phyloP scores from a whole-genome alignment of 192 early-diverging fungal genomes.

The Endogone sp. region DNA sequence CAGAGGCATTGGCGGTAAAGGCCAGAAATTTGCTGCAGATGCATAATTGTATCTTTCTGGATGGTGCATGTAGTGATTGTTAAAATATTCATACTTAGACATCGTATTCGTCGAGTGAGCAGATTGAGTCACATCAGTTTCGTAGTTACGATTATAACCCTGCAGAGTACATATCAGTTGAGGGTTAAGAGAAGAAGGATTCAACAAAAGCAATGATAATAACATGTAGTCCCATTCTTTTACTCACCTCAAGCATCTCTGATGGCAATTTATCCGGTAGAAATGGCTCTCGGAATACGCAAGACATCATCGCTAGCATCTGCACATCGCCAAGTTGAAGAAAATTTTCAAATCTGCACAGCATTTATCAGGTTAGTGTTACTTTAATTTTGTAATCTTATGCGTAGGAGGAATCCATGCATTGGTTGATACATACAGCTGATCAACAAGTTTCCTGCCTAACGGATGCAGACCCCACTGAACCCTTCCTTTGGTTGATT shows the following conservation, averaged over 20 bases:
- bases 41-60: background rate
- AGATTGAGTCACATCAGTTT: background rate
- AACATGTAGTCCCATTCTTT: background rate
- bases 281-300: constrained; percentile 47
- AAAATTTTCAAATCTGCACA: constrained; percentile 45
- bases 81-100: background rate
- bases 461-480: constrained; percentile 60
- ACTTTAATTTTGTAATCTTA: background rate
- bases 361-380: background rate
- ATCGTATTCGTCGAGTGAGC: background rate
- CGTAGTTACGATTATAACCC: background rate
- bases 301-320: constrained; percentile 58
- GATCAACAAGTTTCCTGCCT: constrained; percentile 44
- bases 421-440: constrained; percentile 47
- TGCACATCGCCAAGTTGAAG: constrained; percentile 59
- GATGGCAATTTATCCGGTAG: background rate
- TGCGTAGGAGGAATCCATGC: too few species aligned
- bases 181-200: background rate
- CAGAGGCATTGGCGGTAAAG: background rate
- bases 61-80: background rate
- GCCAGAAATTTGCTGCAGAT: background rate
- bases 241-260: background rate
- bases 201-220: background rate
- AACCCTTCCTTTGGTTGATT: constrained; percentile 33
- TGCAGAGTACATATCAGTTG: background rate